These are phyloP conservation scores for Piloderma croceum DNA, from an alignment of 768 basidiomycete species.

Conservation along the genomic window DNA sequence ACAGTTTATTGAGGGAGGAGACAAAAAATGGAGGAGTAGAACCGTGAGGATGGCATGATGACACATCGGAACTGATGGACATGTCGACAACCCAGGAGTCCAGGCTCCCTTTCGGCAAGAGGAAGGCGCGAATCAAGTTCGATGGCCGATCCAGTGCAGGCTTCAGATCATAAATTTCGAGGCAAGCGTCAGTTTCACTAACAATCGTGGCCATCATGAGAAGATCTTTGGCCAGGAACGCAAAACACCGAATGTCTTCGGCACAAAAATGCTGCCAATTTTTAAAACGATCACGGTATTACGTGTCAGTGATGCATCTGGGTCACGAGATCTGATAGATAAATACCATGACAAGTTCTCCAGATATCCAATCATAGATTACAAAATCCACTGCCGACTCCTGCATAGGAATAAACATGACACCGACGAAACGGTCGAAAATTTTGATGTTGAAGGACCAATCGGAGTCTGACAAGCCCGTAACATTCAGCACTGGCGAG, in stretches of 20 bases:
- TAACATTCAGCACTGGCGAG: slow-evolving; percentile 15
- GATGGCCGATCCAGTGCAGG: background rate
- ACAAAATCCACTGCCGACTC: slow-evolving; percentile 39
- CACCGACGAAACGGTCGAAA: slow-evolving; percentile 44
- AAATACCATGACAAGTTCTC: slow-evolving; percentile 43
- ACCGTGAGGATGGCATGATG: slow-evolving; percentile 35
- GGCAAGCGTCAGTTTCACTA: background rate
- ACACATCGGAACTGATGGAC: slow-evolving; percentile 48
- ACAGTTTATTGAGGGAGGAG: slow-evolving; percentile 32
- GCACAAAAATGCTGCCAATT: too few relatives aligned
- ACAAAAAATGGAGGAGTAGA: slow-evolving; percentile 41
- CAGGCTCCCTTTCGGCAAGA: slow-evolving; percentile 30
- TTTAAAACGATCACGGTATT: too few relatives aligned
- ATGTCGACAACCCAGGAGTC: slow-evolving; percentile 29
- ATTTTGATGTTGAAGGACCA: slow-evolving; percentile 48
- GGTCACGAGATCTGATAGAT: too few relatives aligned
- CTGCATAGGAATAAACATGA: slow-evolving; percentile 40
- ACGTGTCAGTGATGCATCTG: too few relatives aligned
- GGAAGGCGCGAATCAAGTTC: slow-evolving; percentile 28
- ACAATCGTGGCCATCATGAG: slow-evolving; percentile 15
- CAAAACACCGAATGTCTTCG: slow-evolving; percentile 14
- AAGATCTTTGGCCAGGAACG: slow-evolving; percentile 19
- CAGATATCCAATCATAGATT: slow-evolving; percentile 67
- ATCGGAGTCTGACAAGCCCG: slow-evolving; percentile 16
- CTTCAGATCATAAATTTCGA: slow-evolving; percentile 1